phyloP scores from a whole-genome alignment of 257 asterid species.

The Solanum pennellii region DNA sequence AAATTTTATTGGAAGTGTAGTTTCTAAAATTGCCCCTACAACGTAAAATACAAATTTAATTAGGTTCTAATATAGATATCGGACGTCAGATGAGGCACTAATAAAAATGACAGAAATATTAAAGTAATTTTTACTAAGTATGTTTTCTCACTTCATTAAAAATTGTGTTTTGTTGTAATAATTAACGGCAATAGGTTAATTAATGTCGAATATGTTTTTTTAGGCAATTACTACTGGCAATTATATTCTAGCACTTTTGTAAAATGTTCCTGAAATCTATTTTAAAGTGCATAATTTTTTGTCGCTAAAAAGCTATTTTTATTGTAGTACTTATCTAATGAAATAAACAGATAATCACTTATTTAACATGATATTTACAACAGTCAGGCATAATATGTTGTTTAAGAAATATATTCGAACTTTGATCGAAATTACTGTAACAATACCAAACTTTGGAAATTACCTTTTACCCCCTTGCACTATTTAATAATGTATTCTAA shows the following conservation, averaged over 20 bases:
- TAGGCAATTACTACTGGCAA: background rate
- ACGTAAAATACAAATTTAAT: background rate
- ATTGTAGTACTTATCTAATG: background rate
- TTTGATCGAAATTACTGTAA: too few species aligned
- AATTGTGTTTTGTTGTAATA: background rate
- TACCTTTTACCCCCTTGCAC: too few species aligned
- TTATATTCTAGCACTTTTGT: too few species aligned
- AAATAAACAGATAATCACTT: background rate
- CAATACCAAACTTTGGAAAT: too few species aligned
- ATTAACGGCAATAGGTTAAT: background rate
- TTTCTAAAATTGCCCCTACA: background rate
- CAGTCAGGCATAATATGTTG: background rate
- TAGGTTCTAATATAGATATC: background rate
- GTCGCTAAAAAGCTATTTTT: background rate
- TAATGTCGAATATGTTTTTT: background rate
- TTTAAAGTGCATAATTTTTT: background rate
- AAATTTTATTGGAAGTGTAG: background rate
- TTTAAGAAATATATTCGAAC: background rate
- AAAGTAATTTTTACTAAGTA: background rate
- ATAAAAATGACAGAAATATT: background rate
- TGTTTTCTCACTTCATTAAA: background rate
- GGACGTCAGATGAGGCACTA: background rate
- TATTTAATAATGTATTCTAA: too few species aligned
- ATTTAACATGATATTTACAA: background rate
- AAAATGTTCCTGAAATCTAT: too few species aligned